phyloP scores from a whole-genome alignment of 331 rosid genomes.

The Spiraea crenata region DNA sequence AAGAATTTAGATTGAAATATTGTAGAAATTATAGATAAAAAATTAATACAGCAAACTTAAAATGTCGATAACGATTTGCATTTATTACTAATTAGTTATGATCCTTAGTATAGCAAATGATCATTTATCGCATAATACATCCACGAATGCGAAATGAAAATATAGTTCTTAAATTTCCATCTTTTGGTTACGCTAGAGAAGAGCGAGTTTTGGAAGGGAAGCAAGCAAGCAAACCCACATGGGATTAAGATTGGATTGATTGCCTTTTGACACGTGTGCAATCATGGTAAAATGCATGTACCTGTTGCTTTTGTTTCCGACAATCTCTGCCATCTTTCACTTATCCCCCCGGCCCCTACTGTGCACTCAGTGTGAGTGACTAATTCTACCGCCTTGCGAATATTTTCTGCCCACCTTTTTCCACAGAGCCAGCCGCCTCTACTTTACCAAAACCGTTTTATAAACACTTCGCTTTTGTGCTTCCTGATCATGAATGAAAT shows the following conservation, averaged over 20 bases:
- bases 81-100: no score
- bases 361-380: neutral
- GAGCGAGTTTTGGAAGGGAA: neutral
- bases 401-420: neutral
- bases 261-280: slow-evolving; percentile 50
- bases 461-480: neutral
- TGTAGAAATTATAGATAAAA: no score
- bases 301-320: slow-evolving; percentile 29
- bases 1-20: no score
- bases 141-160: no score
- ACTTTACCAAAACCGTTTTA: neutral
- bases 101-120: no score
- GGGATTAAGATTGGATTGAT: slow-evolving; percentile 32
- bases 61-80: no score
- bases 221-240: slow-evolving; percentile 30
- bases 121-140: no score
- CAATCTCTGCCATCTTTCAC: slow-evolving; percentile 36
- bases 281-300: slow-evolving; percentile 46
- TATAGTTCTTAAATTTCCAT: no score
- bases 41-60: no score
- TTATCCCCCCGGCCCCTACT: neutral
- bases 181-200: no score
- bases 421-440: neutral
- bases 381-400: neutral
- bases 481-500: no score